Evolutionary conservation across 208 protist genomes (phyloP).

Genomic region (Crithidia fasciculata): DNA sequence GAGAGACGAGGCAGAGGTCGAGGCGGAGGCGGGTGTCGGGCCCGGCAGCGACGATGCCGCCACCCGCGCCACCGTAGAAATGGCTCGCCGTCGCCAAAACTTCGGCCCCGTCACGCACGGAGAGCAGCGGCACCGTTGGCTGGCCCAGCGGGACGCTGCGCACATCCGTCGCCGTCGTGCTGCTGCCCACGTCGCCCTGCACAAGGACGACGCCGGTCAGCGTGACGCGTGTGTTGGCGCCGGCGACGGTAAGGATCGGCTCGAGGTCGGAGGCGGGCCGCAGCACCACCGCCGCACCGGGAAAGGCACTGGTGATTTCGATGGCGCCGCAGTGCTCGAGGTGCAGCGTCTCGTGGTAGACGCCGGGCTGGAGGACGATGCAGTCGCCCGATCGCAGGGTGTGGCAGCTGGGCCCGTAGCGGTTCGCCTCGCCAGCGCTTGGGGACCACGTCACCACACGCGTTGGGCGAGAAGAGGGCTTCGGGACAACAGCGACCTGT

Average conservation of each 20-base stretch:
- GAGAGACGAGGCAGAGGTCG: constrained; percentile 59
- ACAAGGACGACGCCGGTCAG: constrained; percentile 70
- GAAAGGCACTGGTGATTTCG: constrained; percentile 52
- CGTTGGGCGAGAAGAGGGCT: not conserved
- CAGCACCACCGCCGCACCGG: constrained; percentile 69
- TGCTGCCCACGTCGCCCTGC: constrained; percentile 18
- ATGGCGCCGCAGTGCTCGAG: constrained; percentile 44
- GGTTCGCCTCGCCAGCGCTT: not conserved
- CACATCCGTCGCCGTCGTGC: not conserved
- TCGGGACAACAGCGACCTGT: not conserved
- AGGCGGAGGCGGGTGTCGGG: constrained; percentile 35
- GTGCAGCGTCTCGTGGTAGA: constrained; percentile 62
- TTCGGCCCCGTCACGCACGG: constrained; percentile 38
- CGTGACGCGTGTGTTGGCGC: constrained; percentile 29
- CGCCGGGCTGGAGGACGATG: constrained; percentile 56
- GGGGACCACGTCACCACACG: constrained; percentile 28
- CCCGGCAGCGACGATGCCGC: constrained; percentile 46
- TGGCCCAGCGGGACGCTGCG: not conserved
- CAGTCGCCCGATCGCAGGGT: constrained; percentile 31
- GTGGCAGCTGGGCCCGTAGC: constrained; percentile 4
- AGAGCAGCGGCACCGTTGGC: constrained; percentile 43
- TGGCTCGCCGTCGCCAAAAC: constrained; percentile 61
- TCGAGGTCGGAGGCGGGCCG: constrained; percentile 40
- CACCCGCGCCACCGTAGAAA: constrained; percentile 61
- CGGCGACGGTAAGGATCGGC: constrained; percentile 57